These are phyloP conservation scores for Sambucus nigra DNA, from an alignment of 129 eudicot genomes.

Conservation along the genomic window DNA sequence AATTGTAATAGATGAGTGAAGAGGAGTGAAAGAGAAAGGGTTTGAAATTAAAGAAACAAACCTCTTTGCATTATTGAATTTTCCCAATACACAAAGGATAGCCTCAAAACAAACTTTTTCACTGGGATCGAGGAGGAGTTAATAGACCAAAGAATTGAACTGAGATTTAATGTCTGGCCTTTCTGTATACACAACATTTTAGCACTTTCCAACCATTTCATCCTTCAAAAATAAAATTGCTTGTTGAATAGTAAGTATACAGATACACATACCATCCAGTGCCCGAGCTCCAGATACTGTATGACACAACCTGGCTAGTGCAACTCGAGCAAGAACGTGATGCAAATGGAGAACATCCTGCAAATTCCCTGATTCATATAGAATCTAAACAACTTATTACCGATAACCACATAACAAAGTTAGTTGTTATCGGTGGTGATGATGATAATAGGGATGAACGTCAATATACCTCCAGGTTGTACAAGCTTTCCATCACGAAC, in stretches of 20 bases:
- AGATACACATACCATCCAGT: conserved; percentile 58
- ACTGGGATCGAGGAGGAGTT: conserved; percentile 95
- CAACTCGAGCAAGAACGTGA: conserved; percentile 97
- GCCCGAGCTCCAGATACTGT: conserved; percentile 82
- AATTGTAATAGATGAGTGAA: too few relatives aligned
- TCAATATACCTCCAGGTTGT: conserved; percentile 70
- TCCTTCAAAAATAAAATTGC: conserved; percentile 9
- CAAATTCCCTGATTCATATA: conserved; percentile 65
- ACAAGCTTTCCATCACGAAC: conserved; percentile 65
- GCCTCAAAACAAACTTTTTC: conserved; percentile 99
- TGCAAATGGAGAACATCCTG: conserved; percentile 90
- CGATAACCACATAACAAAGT: conserved; percentile 7
- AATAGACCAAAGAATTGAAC: conserved; percentile 81
- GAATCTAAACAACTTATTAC: conserved; percentile 9
- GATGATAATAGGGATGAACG: neutral
- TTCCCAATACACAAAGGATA: conserved; percentile 80
- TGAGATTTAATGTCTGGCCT: conserved; percentile 79
- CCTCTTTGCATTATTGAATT: conserved; percentile 82
- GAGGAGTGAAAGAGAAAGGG: too few relatives aligned
- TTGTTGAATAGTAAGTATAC: neutral
- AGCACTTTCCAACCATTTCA: conserved; percentile 5
- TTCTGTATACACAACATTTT: conserved; percentile 37
- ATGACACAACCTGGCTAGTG: conserved; percentile 90
- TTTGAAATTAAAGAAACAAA: conserved; percentile 20
- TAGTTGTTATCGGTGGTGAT: neutral